Conservation (phyloP, 2,329 filamentous ascomycete genomes). For the Diplodia sapinea region DNA sequence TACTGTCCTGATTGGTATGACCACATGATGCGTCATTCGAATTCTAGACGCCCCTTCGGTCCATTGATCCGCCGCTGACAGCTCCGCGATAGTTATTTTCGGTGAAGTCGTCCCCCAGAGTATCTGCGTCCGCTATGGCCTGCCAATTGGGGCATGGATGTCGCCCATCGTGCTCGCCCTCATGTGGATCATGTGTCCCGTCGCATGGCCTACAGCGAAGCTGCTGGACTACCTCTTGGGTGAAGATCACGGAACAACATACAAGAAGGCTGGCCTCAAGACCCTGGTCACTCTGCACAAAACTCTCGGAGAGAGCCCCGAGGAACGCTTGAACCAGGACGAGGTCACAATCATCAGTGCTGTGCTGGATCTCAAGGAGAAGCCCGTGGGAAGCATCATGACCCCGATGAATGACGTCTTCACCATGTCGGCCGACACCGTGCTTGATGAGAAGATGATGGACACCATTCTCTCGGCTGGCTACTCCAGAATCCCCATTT, state of each 20-base stretch:
- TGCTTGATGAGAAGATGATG: conserved; percentile 93
- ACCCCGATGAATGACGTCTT: conserved; percentile 98
- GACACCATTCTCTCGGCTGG: conserved; percentile 90
- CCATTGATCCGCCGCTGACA: conserved; percentile 17
- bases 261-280: conserved; percentile 98
- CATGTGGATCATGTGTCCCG: conserved; percentile 89
- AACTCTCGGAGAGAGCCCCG: conserved; percentile 73
- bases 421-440: conserved; percentile 91
- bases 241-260: conserved; percentile 92
- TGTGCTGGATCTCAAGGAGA: conserved; percentile 94
- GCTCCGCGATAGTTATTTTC: conserved; percentile 78
- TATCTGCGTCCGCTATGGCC: conserved; percentile 91
- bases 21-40: conserved; percentile 4
- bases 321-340: conserved; percentile 90
- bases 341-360: conserved; percentile 99
- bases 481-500: conserved; percentile 95
- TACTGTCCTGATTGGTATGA: conserved; percentile 88
- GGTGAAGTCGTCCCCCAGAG: conserved; percentile 96
- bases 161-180: conserved; percentile 82
- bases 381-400: conserved; percentile 94
- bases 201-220: conserved; percentile 95
- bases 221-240: conserved; percentile 91
- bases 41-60: background rate
- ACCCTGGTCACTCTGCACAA: conserved; percentile 95
- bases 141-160: conserved; percentile 94